Base-by-base conservation (phyloP, 2,329 filamentous ascomycete genomes). In the Microcyclosporella mali region DNA sequence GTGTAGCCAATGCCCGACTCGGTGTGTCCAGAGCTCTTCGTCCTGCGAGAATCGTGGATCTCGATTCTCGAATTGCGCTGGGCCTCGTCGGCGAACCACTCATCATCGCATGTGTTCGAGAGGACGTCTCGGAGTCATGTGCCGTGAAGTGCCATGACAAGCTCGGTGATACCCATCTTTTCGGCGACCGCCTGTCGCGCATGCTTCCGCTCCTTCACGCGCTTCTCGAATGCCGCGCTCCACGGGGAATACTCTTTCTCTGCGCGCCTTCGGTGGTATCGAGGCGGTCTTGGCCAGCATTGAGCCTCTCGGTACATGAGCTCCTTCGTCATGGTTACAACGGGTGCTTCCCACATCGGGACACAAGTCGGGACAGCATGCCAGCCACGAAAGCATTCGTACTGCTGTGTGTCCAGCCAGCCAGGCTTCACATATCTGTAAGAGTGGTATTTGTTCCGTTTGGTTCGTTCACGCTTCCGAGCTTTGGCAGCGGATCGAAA, bases 401-500 rank as follows among this genome's bases (percentile, higher is more conserved):
- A 21, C 27, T 50, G 47, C 6, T 33, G 37, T 16, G 19, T n/a
- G 14, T 41, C 27, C 9, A 46, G 37, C 37, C 46, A 43, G 15
- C 49, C 49, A 10, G 32, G 40, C 29, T 52, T 50, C 33, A 50
- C 37, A 28, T 15, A 15, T 17, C 29, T 27, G 35, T 40, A 46
- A 25, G n/a, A 16, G 34, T 40, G 50, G 30, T 52, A 52, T 21
- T 52, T 50, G 8, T 39, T 28, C 6, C 37, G 28, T 10, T 43
- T 33, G 6, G n/a, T 31, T 9, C 32, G 42, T n/a, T 37, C 16
- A 4, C 51, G 49, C 16, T 45, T 33, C 17, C 36, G 39, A 18
- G 49, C 42, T 40, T 49, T 43, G 16, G 49, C 35, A 9, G 40
- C 34, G 1, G 49, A 54, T 27, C 51, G 47, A 15, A 49, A 39